Base-by-base conservation (phyloP, 129 eudicot genomes). In the Flaveria robusta region DNA sequence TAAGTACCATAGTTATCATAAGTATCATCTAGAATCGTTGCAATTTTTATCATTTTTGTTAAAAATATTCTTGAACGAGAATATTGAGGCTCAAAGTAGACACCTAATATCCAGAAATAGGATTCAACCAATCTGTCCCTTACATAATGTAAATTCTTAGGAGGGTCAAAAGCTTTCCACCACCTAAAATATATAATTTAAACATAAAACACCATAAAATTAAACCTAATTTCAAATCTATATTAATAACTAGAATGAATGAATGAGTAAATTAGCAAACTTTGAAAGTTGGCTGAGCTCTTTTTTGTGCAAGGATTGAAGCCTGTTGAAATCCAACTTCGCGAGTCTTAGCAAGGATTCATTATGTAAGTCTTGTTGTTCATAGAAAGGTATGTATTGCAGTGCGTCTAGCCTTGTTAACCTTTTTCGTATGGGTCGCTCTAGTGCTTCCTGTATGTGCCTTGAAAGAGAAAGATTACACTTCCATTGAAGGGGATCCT, bases 251-350 rank as follows among this genome's bases (percentile, higher is more conserved):
- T 22, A 56, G 16, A 56, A 42, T 26, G 19, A 24, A 0, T 59
- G 18, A 26, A 59, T 23, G 9, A 24, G 18, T 7, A 5, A 59
- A 59, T 56, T 24, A 24, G 11, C 66, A 3, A 12, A 59, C 66
- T 23, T 59, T 7, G 66, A 59, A 12, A 59, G 66, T 24, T 59
- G 9, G 66, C 66, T 59, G 12, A 59, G 66, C 66, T 59, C 66
- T 37, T 12, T 59, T 59, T 59, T 59, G 37, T 59, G 66, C 66
- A 59, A 59, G 7, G 66, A 23, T 59, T 59, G 66, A 59, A 59
- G 66, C 19, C 18, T 37, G n/a, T 59, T 59, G 39, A 59, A 59
- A 23, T 59, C 66, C 39, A 59, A 3, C 18, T 24, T 59, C 1
- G 66, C 66, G 31, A 59, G 66, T 13, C 9, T 24, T 59, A 59